Percentiles rank a stretch among this genome's conserved stretches.
Conservation (phyloP, 73 alveolate species). For the Paramecium tetraurelia region DNA sequence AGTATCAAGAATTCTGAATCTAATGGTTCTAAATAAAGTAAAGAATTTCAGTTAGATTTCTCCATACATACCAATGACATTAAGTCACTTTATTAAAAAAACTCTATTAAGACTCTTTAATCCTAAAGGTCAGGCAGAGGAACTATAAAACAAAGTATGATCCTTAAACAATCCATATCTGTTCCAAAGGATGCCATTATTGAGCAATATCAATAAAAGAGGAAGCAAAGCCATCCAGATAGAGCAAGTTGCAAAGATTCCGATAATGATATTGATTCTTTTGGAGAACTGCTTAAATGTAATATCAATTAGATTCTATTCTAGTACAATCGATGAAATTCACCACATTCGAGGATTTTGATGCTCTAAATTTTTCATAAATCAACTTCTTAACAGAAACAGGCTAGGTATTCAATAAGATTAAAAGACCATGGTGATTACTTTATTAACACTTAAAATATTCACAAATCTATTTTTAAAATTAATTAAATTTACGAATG, state of each 20-base stretch:
- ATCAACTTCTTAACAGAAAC: neutral
- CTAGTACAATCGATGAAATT: neutral
- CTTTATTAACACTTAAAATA: neutral
- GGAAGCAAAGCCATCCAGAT: neutral
- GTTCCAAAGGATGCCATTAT: neutral
- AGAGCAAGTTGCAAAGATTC: neutral
- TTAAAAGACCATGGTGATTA: conserved; percentile 19
- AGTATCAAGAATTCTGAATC: neutral
- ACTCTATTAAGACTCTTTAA: neutral
- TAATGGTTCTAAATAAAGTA: conserved; percentile 18
- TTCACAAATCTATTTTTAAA: neutral
- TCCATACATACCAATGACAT: conserved; percentile 31
- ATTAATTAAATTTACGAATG: conserved; percentile 23
- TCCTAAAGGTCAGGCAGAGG: conserved; percentile 19
- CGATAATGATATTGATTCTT: neutral
- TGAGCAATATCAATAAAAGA: neutral
- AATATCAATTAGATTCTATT: neutral
- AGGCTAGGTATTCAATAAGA: neutral
- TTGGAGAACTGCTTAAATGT: neutral
- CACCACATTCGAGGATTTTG: neutral
- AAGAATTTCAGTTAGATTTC: conserved; percentile 12
- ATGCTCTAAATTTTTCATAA: neutral
- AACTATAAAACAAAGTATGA: neutral
- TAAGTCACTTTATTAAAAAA: conserved; percentile 3
- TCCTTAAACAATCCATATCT: neutral